These are phyloP conservation scores for Cruciata laevipes DNA, from an alignment of 257 asterid genomes.

Conservation along the genomic window DNA sequence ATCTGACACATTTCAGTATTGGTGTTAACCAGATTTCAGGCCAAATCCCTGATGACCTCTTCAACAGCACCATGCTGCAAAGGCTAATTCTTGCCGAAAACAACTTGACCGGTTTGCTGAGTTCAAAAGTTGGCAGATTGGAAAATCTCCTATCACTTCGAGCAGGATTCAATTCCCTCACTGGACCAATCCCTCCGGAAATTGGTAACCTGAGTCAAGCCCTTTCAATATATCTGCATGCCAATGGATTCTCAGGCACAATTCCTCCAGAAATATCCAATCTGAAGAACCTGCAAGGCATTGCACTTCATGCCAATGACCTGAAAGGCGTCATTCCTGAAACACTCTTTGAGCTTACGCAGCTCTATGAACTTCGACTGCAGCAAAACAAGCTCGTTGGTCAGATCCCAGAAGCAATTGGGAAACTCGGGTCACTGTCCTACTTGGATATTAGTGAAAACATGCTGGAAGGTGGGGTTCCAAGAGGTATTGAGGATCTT, in stretches of 20 bases:
- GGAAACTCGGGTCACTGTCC: slow-evolving; percentile 42
- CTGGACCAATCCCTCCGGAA: slow-evolving; percentile 57
- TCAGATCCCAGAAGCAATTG: slow-evolving; percentile 43
- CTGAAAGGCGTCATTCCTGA: slow-evolving; percentile 55
- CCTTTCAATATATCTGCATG: slow-evolving; percentile 35
- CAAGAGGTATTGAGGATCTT: slow-evolving; percentile 39
- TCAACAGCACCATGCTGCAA: slow-evolving; percentile 46
- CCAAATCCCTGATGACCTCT: slow-evolving; percentile 53
- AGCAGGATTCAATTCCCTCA: slow-evolving; percentile 26
- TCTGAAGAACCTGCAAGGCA: slow-evolving; percentile 56
- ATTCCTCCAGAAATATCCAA: slow-evolving; percentile 53
- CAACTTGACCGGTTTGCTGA: slow-evolving; percentile 36
- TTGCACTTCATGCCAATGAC: slow-evolving; percentile 33
- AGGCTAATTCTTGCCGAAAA: slow-evolving; percentile 37
- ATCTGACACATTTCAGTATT: slow-evolving; percentile 44
- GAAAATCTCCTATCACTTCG: slow-evolving; percentile 37
- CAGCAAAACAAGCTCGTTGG: slow-evolving; percentile 45
- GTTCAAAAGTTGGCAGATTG: slow-evolving; percentile 41
- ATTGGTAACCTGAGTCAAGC: slow-evolving; percentile 48
- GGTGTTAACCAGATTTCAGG: slow-evolving; percentile 47
- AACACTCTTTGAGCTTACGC: slow-evolving; percentile 42
- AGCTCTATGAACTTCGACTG: slow-evolving; percentile 45
- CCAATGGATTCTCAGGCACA: slow-evolving; percentile 50
- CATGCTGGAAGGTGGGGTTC: slow-evolving; percentile 59
- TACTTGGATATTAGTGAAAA: slow-evolving; percentile 59